Base-by-base conservation (phyloP, 192 early-diverging fungal species). In the Coemansia sp. region DNA sequence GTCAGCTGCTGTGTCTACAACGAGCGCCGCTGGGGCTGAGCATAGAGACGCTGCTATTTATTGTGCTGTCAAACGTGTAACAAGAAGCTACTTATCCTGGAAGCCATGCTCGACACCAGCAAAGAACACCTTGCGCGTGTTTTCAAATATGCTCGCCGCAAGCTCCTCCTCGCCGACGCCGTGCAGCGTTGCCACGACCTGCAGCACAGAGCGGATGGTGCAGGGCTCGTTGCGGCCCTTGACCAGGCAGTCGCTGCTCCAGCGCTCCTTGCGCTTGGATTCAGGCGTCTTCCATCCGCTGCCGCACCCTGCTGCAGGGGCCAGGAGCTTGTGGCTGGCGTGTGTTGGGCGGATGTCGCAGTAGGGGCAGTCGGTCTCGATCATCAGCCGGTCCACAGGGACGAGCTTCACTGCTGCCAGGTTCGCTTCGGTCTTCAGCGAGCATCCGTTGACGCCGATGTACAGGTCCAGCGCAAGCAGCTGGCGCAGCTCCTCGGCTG, bases 371-470 rank as follows among this genome's bases (percentile, higher is more conserved):
- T 95, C 93, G 4, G 96, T 97, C 69, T 97, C 97, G 57, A 98
- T 68, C 91, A 97, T 87, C 25, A 98, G 62, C 28, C 80, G 75
- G 38, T 97, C 89, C 48, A 86, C 37, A 10, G 97, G 95, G 34
- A 97, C 87, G 28, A 65, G 60, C 38, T 72, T 82, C 2, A 87
- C 86, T 0, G 90, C 89, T 3, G 86, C 82, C 11, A 98, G 52
- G 64, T 94, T 96, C 34, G 93, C 93, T 40, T 87, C 78, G 2
- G 93, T 94, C 71, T 96, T 96, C 22, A 96, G 65, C 13, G 92
- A 94, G 72, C 96, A 98, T 0, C 96, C 96, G 64, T 96, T 98
- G 67, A 98, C 84, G n/a, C 96, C 95, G 71, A 98, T 91, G 70
- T 87, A 91, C 20, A 96, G 75, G 3, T 83, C 92, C 38, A 94